Evolutionary conservation across 768 basidiomycete species (phyloP), one percentile per base, ranked within the genome.

Genomic region (Collybia sordida): DNA sequence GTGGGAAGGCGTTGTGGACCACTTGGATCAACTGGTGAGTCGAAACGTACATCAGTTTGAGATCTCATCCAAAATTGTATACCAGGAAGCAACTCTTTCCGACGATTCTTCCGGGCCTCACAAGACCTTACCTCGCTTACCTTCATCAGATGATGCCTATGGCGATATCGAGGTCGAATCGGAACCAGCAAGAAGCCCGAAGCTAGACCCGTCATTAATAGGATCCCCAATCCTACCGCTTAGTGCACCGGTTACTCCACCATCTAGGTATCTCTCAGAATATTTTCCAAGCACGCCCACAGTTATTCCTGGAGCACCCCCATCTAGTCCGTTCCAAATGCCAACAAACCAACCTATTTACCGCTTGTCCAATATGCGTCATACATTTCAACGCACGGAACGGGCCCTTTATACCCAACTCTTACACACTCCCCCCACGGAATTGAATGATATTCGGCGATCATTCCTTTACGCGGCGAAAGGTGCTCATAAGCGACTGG

Each of bases 1-100:
- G 83, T 89, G 86, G 86, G 79, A 82, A 56, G 75, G 77, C 15
- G 65, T 88, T 6, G 71, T 79, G 0, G 80, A 81, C 46, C 76
- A 82, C 59, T 68, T 90, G 53, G 82, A 85, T 55, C 71, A 73
- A 52, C 66, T 88, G 52, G 85, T 85, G 49, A 22, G 81, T 70
- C 11, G 18, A 14, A 23, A 39, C 44, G 4, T 47, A 17, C 4
- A n/a, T 3, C 4, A 3, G 19, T 4, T 35, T 24, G 8, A 21
- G 5, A n/a, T 35, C 8, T 31, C 38, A 17, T 34, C 46, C 17
- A 36, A 54, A 28, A 28, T 25, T 15, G 18, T 37, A n/a, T 18
- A 4, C 19, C 39, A 85, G 82, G 84, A 86, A 58, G 69, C 62
- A 4, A 54, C 64, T 7, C 52, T 77, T 9, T 61, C 67, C 28